Evolutionary conservation across 306 rosid genomes (phyloP), one percentile per base, ranked within the genome.

Genomic region (Citrullus mucosospermus): DNA sequence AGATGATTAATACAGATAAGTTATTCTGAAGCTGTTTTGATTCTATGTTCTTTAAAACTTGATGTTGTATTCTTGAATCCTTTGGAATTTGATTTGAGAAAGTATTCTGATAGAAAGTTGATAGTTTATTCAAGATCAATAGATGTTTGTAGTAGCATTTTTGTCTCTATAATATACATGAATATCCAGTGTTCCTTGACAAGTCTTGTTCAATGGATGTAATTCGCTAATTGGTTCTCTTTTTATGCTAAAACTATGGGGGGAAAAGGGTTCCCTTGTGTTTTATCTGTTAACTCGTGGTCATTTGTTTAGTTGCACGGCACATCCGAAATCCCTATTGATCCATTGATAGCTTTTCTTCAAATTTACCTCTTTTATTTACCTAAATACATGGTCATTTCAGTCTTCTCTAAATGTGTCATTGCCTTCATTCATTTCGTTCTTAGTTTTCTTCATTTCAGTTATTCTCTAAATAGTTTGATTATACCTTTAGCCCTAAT

Each of bases 1-100:
- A 86, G 98, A 95, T 87, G 97, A 95, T 48, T 95, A 84, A 75
- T 28, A 12, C 66, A 78, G 81, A 66, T 78, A 75, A 77, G 48
- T 44, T 43, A 16, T 43, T 73, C 61, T 73, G 56, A 73, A 50
- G 44, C 77, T 51, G 61, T 73, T 51, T 78, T 44, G 32, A 8
- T 32, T 28, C 59, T 46, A n/a, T 28, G 46, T 46, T 39, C 18
- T 50, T 22, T 48, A 43, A 22, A 20, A 25, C 44, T 30, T 61
- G 70, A 12, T 11, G 16, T 41, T 25, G 12, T 75, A 10, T 54
- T 56, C 51, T 75, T 53, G 43, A 50, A 73, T 73, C 5, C 8
- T 4, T 38, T 73, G 77, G 61, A 11, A 15, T 73, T 51, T 51
- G 9, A 73, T 51, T 73, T 16, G 22, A 50, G 58, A 71, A 46